Base-by-base conservation (phyloP, 345 rosid species). In the Raphanus sativus region DNA sequence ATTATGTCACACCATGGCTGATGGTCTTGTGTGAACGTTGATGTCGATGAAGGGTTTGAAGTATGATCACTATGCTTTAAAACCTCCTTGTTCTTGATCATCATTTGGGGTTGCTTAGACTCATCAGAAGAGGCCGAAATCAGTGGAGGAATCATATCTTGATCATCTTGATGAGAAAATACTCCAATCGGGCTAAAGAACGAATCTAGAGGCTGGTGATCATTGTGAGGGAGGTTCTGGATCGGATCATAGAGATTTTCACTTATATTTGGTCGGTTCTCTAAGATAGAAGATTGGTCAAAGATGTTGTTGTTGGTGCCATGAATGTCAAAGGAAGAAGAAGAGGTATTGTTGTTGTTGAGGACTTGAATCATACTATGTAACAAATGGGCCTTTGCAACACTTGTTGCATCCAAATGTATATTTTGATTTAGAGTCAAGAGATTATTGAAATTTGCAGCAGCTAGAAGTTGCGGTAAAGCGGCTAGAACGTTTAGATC, bases 31-130 rank as follows among this genome's bases (percentile, higher is more conserved):
- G 86, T 83, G 52, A 83, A 81, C 38, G 88, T 83, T 76, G 87
- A 85, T 69, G 84, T 89, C 17, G 90, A 84, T 70, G 89, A 85
- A 79, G 85, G 88, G 69, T 86, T 80, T 42, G 91, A 86, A 55
- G 72, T 81, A 26, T 66, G 77, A 28, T 75, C 74, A 34, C 21
- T 69, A 6, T 82, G 79, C 75, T 79, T 78, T 9, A 30, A 3
- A 29, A 64, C 21, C 48, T 65, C 81, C 52, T 64, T 77, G 66
- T 70, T 40, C 70, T 70, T 77, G 34, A 63, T 32, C 75, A 70
- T 62, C 75, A 54, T 63, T 56, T 75, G 83, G 15, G 65, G 63
- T 40, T 32, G 8, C 38, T 73, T 56, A 3, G 83, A 67, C 36
- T 69, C 78, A 32, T 79, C 84, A 11, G 84, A 83, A 10, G 93